Conservation (phyloP, 495 filamentous ascomycete species). For the Hypomontagnella submonticulosa region DNA sequence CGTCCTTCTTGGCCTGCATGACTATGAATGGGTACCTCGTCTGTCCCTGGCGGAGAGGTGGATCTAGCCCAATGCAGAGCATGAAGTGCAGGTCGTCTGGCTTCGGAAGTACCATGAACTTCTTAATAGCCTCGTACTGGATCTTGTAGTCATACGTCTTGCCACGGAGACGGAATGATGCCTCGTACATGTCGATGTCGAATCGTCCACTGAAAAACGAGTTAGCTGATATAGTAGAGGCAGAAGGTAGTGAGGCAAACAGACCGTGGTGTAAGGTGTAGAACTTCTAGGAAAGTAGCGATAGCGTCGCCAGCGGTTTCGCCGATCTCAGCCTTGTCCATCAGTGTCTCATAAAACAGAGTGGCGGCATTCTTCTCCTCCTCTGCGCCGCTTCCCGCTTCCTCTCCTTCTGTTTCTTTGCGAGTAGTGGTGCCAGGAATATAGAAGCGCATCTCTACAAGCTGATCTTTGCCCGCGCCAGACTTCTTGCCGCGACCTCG, state of each 20-base stretch:
- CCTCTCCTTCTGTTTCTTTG: constrained; percentile 83
- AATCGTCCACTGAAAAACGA: constrained; percentile 83
- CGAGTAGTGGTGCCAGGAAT: constrained; percentile 91
- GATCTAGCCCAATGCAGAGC: constrained; percentile 94
- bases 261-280: constrained; percentile 96
- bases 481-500: constrained; percentile 87
- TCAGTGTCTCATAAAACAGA: constrained; percentile 95
- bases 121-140: constrained; percentile 96
- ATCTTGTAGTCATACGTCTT: constrained; percentile 99
- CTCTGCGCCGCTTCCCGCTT: constrained; percentile 72
- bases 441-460: constrained; percentile 99
- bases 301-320: constrained; percentile 97
- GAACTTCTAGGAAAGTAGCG: constrained; percentile 95
- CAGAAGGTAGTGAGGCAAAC: constrained; percentile 34
- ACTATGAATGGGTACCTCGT: constrained; percentile 98
- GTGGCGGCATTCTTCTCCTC: constrained; percentile 94
- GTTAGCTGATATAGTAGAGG: constrained; percentile 46
- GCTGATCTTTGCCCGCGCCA: constrained; percentile 85
- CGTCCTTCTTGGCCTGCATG: constrained; percentile 98
- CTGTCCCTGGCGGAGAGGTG: constrained; percentile 95
- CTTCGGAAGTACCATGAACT: constrained; percentile 98
- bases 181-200: constrained; percentile 99
- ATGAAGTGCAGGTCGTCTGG: constrained; percentile 95
- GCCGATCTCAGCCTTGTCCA: constrained; percentile 99
- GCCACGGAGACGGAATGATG: constrained; percentile 94